phyloP scores from a whole-genome alignment of 306 rosid species.

The Abrus precatorius region DNA sequence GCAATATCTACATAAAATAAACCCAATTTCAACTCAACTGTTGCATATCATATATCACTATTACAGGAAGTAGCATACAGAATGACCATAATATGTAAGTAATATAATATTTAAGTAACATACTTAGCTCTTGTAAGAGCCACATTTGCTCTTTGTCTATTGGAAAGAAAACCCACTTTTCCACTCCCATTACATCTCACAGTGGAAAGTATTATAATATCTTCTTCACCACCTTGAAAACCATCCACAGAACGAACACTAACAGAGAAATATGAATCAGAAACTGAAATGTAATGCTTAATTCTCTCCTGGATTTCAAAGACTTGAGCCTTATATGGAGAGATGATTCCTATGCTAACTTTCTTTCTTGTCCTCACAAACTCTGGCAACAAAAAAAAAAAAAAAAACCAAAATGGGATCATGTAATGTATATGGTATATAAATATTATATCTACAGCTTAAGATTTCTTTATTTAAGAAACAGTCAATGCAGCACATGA shows the following conservation, averaged over 20 bases:
- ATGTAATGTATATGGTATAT: neutral
- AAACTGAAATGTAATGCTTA: constrained; percentile 1
- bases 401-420: no score
- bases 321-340: constrained; percentile 70
- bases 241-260: constrained; percentile 69
- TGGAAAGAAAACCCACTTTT: constrained; percentile 64
- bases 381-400: constrained; percentile 20
- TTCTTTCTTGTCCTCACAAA: constrained; percentile 44
- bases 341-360: constrained; percentile 67
- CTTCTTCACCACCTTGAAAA: constrained; percentile 77
- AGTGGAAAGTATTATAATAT: constrained; percentile 56
- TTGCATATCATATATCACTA: neutral
- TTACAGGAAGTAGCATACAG: neutral
- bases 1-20: constrained; percentile 46
- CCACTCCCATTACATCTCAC: constrained; percentile 58
- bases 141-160: constrained; percentile 64
- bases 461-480: neutral
- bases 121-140: constrained; percentile 77
- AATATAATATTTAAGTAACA: neutral
- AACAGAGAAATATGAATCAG: constrained; percentile 46
- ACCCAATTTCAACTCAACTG: neutral
- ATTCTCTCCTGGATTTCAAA: constrained; percentile 55
- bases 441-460: neutral
- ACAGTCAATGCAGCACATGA: no score
- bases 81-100: neutral